Evolutionary conservation across 2,329 filamentous ascomycete species (phyloP), one percentile per base, ranked within the genome.

Genomic region (Sclerotiophoma versabilis): DNA sequence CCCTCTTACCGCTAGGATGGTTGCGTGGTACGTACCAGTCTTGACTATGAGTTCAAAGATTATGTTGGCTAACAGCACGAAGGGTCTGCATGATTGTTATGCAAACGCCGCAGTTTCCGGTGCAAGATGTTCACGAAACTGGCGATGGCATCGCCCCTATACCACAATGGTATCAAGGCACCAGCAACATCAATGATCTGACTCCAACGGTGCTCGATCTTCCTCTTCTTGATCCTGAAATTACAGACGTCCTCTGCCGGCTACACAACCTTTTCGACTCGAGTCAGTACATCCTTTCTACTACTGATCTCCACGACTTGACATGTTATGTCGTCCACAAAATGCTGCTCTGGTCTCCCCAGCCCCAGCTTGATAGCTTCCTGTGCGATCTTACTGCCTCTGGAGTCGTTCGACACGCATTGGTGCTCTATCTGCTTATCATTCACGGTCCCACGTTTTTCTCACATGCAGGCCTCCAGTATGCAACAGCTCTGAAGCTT

Each of bases 81-180:
- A 85, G 84, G 84, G 81, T 85, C n/a, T 83, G 83, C 0, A 76
- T 86, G 76, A 72, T 86, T 4, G 76, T 86, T 5, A 82, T 74
- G 53, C 80, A 81, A 7, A 45, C 61, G 20, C 83, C 83, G 15
- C 83, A 85, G 54, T 86, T 85, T 51, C 53, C 74, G 3, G 79
- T 76, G 0, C 82, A 85, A 49, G 77, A 84, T 58, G 80, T 85
- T 25, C 38, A 63, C 6, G 80, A 81, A 1, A 60, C 69, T 29
- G 82, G 82, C 10, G 70, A 78, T 53, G 84, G 83, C 1, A 80
- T 85, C 27, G 68, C 75, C 4, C 76, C 81, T 0, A 81, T 79
- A 17, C 64, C 75, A 0, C 75, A 83, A 61, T 86, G 83, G 83
- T 73, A 79, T 38, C 27, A 77, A 2, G 73, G 69, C 4, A 39